phyloP scores from a whole-genome alignment of 2,329 filamentous ascomycete genomes.

The Aspergillus bombycis region DNA sequence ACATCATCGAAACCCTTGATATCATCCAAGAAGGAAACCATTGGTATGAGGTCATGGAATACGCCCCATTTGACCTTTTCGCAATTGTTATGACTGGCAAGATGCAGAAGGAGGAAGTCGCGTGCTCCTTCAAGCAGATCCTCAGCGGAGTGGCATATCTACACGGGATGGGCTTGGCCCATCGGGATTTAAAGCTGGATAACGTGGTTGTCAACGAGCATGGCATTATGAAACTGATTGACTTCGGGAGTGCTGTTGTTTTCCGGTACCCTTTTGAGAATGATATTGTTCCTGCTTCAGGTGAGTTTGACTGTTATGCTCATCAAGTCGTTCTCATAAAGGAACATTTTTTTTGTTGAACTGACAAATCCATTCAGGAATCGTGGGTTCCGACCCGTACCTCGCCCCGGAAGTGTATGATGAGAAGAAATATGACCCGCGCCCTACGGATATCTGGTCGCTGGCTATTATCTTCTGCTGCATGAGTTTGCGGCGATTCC shows the following conservation, averaged over 20 bases:
- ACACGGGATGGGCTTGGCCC: constrained; percentile 91
- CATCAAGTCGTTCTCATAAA: background rate
- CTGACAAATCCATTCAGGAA: constrained; percentile 53
- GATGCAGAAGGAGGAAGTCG: constrained; percentile 89
- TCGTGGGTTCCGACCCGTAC: constrained; percentile 90
- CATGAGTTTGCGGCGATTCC: constrained; percentile 93
- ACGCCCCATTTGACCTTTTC: constrained; percentile 92
- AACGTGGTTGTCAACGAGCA: constrained; percentile 96
- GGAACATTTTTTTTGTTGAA: background rate
- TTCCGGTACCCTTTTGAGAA: constrained; percentile 97
- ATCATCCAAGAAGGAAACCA: constrained; percentile 91
- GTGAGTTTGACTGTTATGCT: constrained; percentile 56
- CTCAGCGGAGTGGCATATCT: constrained; percentile 92
- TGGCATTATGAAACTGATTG: constrained; percentile 99
- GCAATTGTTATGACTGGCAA: constrained; percentile 99
- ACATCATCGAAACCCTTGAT: constrained; percentile 97
- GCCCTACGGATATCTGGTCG: constrained; percentile 96
- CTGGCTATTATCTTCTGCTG: constrained; percentile 98
- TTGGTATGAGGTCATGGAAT: constrained; percentile 99
- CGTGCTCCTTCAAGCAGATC: constrained; percentile 91
- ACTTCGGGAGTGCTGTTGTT: constrained; percentile 96
- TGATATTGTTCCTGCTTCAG: constrained; percentile 77
- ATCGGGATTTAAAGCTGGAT: constrained; percentile 93
- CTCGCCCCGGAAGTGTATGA: constrained; percentile 97
- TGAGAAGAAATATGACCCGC: constrained; percentile 87